phyloP scores from a whole-genome alignment of 2,329 filamentous ascomycete species.

The Ascochyta viciae-villosae region DNA sequence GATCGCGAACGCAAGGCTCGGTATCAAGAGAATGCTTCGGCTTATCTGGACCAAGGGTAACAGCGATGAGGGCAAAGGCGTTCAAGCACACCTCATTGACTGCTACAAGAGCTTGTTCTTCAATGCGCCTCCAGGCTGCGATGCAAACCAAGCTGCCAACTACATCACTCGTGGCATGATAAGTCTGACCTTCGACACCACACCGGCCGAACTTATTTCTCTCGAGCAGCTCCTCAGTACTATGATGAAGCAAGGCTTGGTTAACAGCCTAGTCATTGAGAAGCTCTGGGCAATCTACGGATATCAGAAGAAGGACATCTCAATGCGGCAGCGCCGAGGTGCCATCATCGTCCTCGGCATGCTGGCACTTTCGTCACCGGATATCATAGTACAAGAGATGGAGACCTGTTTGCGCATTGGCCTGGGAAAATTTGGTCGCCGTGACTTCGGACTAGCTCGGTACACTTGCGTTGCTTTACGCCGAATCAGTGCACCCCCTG shows the following conservation, averaged over 20 bases:
- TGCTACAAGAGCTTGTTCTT: constrained; percentile 97
- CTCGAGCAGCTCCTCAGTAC: constrained; percentile 93
- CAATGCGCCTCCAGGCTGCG: constrained; percentile 88
- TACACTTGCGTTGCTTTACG: constrained; percentile 94
- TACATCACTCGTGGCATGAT: constrained; percentile 99
- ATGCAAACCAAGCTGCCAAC: constrained; percentile 86
- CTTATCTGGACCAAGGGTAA: constrained; percentile 99
- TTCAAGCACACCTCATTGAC: constrained; percentile 95
- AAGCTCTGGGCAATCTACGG: constrained; percentile 99
- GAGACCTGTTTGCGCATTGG: constrained; percentile 93
- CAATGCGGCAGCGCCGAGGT: constrained; percentile 85
- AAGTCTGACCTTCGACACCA: constrained; percentile 93
- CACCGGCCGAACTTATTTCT: constrained; percentile 92
- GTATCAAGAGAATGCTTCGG: constrained; percentile 93
- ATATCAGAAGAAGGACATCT: constrained; percentile 87
- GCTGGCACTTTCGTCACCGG: constrained; percentile 89
- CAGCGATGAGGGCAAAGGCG: constrained; percentile 97
- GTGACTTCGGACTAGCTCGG: constrained; percentile 87
- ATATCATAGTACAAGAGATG: constrained; percentile 94
- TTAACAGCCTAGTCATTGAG: constrained; percentile 83
- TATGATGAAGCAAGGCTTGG: constrained; percentile 94
- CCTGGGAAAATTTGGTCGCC: constrained; percentile 78
- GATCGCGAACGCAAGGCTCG: constrained; percentile 88
- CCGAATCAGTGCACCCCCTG: constrained; percentile 77
- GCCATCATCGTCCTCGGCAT: constrained; percentile 97